phyloP scores from a whole-genome alignment of 768 basidiomycete species.

The Pulveroboletus sp. region DNA sequence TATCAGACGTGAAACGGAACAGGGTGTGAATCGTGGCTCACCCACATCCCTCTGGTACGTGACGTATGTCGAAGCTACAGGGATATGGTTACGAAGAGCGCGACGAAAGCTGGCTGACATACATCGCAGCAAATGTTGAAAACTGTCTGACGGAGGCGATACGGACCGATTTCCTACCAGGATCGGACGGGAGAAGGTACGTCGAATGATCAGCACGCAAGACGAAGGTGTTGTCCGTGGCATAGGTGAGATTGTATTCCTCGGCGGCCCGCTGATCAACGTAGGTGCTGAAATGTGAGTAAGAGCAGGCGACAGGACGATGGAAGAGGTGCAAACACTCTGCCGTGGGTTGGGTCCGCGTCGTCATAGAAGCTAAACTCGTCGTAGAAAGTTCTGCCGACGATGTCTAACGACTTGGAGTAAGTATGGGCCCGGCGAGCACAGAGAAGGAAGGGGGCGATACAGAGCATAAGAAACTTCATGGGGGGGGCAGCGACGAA shows the following conservation, averaged over 20 bases:
- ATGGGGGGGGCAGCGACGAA: constrained; percentile 7
- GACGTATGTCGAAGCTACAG: constrained; percentile 27
- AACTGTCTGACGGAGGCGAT: constrained; percentile 22
- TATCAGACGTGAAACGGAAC: background rate
- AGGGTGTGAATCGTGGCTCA: constrained; percentile 3
- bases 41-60: constrained; percentile 32
- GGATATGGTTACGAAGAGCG: background rate
- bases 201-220: constrained; percentile 29
- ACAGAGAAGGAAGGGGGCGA: background rate
- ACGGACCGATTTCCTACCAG: constrained; percentile 30
- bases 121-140: constrained; percentile 17
- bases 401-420: constrained; percentile 35
- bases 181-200: constrained; percentile 15
- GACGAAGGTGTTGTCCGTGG: constrained; percentile 23
- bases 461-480: background rate
- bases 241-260: constrained; percentile 29
- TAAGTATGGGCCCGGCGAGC: constrained; percentile 2
- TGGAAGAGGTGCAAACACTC: constrained; percentile 44
- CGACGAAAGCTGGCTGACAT: background rate
- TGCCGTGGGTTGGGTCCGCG: constrained; percentile 60
- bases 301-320: background rate
- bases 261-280: constrained; percentile 23
- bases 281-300: constrained; percentile 17
- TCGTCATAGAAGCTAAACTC: constrained; percentile 46
- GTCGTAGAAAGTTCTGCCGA: constrained; percentile 45